A percentile compares a stretch with the other conserved stretches of the same genome.
Evolutionary conservation across 768 basidiomycete species (phyloP).

Genomic region (Auricularia heimuer): DNA sequence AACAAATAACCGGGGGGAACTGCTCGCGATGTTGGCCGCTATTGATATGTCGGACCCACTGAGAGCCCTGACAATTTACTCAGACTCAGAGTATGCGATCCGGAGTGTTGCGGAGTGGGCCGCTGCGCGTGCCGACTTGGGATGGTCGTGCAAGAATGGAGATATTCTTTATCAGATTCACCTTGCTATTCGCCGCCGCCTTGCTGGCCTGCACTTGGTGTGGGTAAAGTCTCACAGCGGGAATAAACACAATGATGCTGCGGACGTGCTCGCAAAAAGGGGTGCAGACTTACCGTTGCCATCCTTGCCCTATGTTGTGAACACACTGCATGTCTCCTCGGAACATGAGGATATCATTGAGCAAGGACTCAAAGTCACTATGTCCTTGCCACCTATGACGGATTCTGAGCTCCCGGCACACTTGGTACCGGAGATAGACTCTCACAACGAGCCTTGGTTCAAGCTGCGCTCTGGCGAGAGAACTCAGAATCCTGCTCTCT

Average conservation of each 20-base stretch:
- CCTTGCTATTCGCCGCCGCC: not conserved
- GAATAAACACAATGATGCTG: not conserved
- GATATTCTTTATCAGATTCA: not conserved
- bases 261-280: not conserved
- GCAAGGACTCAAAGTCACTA: not conserved
- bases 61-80: not conserved
- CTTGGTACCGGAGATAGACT: not conserved
- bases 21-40: not conserved
- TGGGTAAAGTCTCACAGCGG: not conserved
- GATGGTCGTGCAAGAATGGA: not conserved
- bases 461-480: not conserved
- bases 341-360: not conserved
- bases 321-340: not conserved
- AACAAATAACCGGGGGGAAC: not conserved
- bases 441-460: not conserved
- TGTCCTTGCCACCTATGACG: not conserved
- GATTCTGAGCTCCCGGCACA: not conserved
- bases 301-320: not conserved
- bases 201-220: not conserved
- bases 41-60: not conserved
- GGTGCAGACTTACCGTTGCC: not conserved
- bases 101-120: not conserved
- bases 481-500: not conserved
- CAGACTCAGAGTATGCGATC: not conserved
- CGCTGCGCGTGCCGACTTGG: not conserved